These are phyloP conservation scores for Pseudoneurospora amorphoporcata DNA, from an alignment of 495 filamentous ascomycete genomes.

Conservation along the genomic window DNA sequence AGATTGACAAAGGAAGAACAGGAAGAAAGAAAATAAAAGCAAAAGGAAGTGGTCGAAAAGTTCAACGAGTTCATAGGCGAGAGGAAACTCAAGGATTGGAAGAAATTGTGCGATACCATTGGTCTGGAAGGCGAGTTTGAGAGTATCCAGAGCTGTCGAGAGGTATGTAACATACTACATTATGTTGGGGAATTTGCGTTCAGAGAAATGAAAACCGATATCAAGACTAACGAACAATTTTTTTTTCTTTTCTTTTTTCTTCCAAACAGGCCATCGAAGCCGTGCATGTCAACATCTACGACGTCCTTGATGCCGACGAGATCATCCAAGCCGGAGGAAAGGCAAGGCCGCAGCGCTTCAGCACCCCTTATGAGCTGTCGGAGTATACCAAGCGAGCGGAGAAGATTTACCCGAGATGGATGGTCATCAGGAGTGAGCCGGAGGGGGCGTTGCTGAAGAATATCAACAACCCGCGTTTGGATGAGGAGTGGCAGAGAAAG, in stretches of 20 bases:
- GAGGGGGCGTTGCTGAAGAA: not conserved
- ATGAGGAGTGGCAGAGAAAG: not conserved
- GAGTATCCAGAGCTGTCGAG: not conserved
- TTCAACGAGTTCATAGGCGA: not conserved
- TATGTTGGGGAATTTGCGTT: not conserved
- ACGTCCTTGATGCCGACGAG: not conserved
- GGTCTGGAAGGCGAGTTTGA: not conserved
- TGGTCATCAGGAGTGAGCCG: not conserved
- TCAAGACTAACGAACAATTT: not conserved
- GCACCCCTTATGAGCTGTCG: not conserved
- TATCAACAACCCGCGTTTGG: fast-evolving
- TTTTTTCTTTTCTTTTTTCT: no score
- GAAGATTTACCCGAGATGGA: not conserved
- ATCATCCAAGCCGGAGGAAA: not conserved
- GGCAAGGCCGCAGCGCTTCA: not conserved
- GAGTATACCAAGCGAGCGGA: not conserved
- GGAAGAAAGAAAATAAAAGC: not conserved
- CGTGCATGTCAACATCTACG: not conserved
- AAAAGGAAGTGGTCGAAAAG: fast-evolving
- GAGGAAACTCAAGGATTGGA: not conserved
- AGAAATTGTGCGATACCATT: not conserved
- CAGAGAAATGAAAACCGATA: not conserved
- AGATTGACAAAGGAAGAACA: not conserved
- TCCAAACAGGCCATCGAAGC: not conserved
- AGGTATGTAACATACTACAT: not conserved